Conservation (phyloP, 2,329 filamentous ascomycete species). For the Fusarium verrucosum region DNA sequence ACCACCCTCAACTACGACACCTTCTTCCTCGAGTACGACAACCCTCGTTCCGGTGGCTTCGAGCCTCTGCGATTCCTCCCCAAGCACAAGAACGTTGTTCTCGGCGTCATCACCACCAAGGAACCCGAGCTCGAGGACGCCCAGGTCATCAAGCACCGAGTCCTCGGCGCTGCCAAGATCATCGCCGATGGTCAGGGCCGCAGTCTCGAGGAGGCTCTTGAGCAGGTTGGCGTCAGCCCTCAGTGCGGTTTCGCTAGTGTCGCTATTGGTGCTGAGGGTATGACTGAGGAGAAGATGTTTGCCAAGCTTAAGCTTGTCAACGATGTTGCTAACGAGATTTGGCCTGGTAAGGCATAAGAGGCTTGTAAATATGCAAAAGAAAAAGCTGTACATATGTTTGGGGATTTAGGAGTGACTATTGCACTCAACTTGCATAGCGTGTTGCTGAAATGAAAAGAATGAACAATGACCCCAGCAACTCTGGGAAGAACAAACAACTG, state of each 20-base stretch:
- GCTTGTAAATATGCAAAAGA: background rate
- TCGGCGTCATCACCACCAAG: constrained; percentile 70
- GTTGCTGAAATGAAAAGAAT: constrained; percentile 18
- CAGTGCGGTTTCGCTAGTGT: constrained; percentile 78
- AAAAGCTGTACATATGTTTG: constrained; percentile 5
- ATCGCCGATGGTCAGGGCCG: constrained; percentile 72
- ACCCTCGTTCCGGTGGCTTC: constrained; percentile 67
- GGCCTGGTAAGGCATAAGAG: constrained; percentile 52
- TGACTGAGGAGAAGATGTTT: constrained; percentile 74
- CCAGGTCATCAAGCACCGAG: constrained; percentile 62
- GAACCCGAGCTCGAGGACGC: constrained; percentile 66
- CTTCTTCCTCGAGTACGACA: constrained; percentile 71
- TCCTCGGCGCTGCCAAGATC: constrained; percentile 68
- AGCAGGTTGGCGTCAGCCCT: constrained; percentile 72
- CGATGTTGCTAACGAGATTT: constrained; percentile 72
- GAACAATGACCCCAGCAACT: background rate
- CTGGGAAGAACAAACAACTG: no score
- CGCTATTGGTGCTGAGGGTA: constrained; percentile 69
- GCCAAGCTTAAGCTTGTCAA: constrained; percentile 75
- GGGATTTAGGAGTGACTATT: background rate
- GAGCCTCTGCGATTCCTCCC: constrained; percentile 69
- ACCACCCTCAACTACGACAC: constrained; percentile 66
- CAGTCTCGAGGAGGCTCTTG: constrained; percentile 69
- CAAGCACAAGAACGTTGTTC: constrained; percentile 67
- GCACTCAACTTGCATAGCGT: no score